Evolutionary conservation across 208 protist genomes (phyloP), one percentile per base, ranked within the genome.

Genomic region (Trypanosoma mega): DNA sequence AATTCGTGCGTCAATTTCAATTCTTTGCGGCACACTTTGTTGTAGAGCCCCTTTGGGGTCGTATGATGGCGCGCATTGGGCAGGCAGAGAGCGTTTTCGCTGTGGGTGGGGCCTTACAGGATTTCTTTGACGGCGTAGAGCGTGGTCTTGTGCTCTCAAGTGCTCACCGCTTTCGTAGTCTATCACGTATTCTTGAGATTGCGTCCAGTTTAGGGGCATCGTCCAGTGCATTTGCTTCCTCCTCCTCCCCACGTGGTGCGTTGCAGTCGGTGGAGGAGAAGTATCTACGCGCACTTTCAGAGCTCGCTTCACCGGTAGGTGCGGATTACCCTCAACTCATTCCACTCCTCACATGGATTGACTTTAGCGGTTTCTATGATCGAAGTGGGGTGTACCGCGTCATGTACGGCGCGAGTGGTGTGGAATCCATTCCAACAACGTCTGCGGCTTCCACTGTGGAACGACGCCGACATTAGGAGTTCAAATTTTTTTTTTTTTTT

Each of bases 1-100:
- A 95, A 49, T 92, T 95, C 60, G 63, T 95, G 16, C 79, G 83
- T 4, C 88, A 95, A 63, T 95, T 90, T 63, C 85, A 91, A 60
- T 95, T 95, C 52, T 92, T 89, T 55, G 85, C 88, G 1, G 76
- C 82, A n/a, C 88, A 92, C 43, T 89, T 92, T 73, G 85, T 95
- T 56, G 62, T 95, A 26, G 82, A 92, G 69, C 88, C 88, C 52
- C 68, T 83, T 51, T 95, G 88, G 88, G 72, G 74, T 41, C 74
- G 77, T 14, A 74, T 95, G 34, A 69, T 92, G 47, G n/a, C 33
- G 8, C 74, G 74, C 11, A 74, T 95, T 30, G 74, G 76, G 14
- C 77, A 84, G 63, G 50, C 85, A 0, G 80, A 90, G 24, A 84
- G 74, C 52, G 72, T 95, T 5, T 91, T 92, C 52, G 56, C 76